Conservation (phyloP, 73 alveolate species). For the Diophrys sp. region DNA sequence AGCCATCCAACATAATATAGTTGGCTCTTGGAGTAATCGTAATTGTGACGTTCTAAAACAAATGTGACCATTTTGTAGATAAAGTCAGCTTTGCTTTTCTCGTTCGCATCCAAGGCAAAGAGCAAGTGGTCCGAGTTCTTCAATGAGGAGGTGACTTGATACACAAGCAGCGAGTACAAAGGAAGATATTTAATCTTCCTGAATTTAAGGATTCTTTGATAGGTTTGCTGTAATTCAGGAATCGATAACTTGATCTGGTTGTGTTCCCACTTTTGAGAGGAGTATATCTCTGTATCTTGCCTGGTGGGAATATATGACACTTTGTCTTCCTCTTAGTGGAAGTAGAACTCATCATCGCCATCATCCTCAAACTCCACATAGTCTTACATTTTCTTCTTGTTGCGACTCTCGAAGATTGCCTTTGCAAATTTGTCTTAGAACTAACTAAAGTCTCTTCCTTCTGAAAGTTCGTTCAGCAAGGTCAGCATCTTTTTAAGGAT, state of each 20-base stretch:
- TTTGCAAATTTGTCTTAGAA: neutral
- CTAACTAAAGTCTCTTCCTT: neutral
- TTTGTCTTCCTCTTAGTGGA: neutral
- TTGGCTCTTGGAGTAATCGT: neutral
- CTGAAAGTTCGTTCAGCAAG: neutral
- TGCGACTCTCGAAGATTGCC: neutral
- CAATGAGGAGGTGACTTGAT: neutral
- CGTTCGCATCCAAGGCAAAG: neutral
- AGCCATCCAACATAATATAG: neutral
- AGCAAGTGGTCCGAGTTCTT: neutral
- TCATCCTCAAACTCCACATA: neutral
- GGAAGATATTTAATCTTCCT: neutral
- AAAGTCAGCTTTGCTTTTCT: slow-evolving; percentile 1
- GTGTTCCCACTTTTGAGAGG: neutral
- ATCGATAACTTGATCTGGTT: no score
- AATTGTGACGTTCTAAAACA: neutral
- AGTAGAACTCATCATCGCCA: neutral
- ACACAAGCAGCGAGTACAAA: neutral
- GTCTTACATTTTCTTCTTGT: neutral
- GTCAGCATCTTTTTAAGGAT: neutral
- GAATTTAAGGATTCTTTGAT: neutral
- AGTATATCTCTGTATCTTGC: neutral
- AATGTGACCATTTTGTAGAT: neutral
- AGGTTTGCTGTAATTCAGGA: neutral
- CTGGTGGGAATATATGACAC: neutral